Conservation (phyloP, 2,329 filamentous ascomycete genomes). For the Moelleriella libera region DNA sequence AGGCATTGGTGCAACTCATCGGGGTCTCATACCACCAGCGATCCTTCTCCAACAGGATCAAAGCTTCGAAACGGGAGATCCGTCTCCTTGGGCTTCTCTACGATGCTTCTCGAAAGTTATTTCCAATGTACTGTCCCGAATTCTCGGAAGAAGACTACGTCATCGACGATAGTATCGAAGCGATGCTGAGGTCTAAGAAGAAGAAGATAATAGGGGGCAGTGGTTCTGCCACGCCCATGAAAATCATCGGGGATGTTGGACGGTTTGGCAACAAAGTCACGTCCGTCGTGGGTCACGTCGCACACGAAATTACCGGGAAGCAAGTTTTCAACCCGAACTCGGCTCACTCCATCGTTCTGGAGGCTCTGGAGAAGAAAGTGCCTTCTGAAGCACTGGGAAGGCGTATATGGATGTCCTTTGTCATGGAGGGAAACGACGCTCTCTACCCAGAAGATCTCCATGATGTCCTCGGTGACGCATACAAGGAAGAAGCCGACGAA, state of each 20-base stretch:
- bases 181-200: constrained; percentile 45
- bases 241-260: constrained; percentile 61
- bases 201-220: constrained; percentile 22
- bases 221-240: constrained; percentile 63
- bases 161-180: constrained; percentile 72
- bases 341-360: constrained; percentile 75
- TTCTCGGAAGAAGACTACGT: constrained; percentile 85
- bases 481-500: constrained; percentile 69
- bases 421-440: constrained; percentile 73
- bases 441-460: constrained; percentile 69
- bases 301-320: constrained; percentile 89
- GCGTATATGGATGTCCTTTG: constrained; percentile 96
- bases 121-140: constrained; percentile 83
- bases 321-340: constrained; percentile 88
- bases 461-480: constrained; percentile 70
- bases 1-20: constrained; percentile 67
- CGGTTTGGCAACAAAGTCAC: constrained; percentile 88
- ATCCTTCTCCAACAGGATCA: constrained; percentile 71
- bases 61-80: constrained; percentile 78
- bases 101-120: constrained; percentile 76
- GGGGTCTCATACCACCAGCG: constrained; percentile 76
- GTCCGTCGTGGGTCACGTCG: constrained; percentile 82
- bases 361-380: constrained; percentile 72
- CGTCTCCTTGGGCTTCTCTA: constrained; percentile 73
- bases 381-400: constrained; percentile 87